Evolutionary conservation across 2,329 filamentous ascomycete species (phyloP).

Genomic region (Elsinoe australis): DNA sequence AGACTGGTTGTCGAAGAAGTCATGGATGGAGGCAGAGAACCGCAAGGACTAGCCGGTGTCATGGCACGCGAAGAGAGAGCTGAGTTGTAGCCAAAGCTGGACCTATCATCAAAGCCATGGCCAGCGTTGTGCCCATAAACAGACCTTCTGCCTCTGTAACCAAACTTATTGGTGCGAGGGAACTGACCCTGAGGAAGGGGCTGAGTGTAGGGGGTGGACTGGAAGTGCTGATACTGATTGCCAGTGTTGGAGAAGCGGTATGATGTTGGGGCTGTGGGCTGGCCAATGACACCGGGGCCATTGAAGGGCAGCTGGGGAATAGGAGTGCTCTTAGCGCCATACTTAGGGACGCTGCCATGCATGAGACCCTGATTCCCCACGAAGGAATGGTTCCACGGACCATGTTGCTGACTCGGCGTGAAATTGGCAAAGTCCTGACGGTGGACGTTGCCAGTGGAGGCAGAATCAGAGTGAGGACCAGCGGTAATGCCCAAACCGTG

Average conservation of each 20-base stretch:
- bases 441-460: background rate
- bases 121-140: background rate
- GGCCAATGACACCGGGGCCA: constrained; percentile 18
- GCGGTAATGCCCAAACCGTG: constrained; percentile 1
- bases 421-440: background rate
- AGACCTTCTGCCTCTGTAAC: background rate
- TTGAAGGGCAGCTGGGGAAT: constrained; percentile 10
- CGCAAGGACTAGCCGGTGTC: constrained; percentile 27
- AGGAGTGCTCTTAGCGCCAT: background rate
- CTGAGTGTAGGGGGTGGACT: constrained; percentile 10
- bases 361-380: background rate
- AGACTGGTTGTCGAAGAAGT: constrained; percentile 18
- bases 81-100: constrained; percentile 1
- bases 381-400: background rate
- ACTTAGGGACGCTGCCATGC: constrained; percentile 11
- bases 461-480: background rate
- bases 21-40: constrained; percentile 22
- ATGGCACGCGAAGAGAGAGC: constrained; percentile 22
- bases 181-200: constrained; percentile 11
- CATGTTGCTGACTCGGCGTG: background rate
- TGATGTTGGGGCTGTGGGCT: background rate
- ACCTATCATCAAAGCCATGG: background rate
- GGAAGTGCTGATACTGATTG: constrained; percentile 10
- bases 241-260: constrained; percentile 11
- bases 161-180: constrained; percentile 5